Evolutionary conservation across 306 rosid genomes (phyloP).

Genomic region (Fragaria ananassa): DNA sequence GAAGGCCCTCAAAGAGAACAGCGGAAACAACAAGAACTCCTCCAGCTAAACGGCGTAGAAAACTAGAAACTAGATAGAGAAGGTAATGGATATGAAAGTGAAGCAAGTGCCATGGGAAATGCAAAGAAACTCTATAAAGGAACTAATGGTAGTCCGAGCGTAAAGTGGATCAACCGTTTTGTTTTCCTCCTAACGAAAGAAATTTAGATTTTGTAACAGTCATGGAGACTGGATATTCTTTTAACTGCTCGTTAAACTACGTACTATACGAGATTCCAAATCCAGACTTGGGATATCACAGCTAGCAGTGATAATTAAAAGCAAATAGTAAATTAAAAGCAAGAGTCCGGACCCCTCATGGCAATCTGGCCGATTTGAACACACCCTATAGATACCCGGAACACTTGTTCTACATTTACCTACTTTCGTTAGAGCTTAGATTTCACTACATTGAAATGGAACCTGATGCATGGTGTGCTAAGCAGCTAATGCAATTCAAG

Average conservation of each 20-base stretch:
- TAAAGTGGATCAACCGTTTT: neutral
- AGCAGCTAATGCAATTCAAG: neutral
- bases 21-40: neutral
- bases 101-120: constrained; percentile 10
- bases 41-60: constrained; percentile 29
- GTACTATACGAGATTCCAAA: neutral
- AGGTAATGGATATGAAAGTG: constrained; percentile 8
- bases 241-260: neutral
- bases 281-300: neutral
- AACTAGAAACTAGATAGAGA: constrained; percentile 8
- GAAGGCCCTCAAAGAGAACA: constrained; percentile 30
- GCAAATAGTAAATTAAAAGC: neutral
- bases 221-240: neutral
- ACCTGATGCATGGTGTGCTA: neutral
- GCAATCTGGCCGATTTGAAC: too few species aligned
- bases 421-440: neutral
- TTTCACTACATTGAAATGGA: neutral
- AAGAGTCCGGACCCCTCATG: neutral
- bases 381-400: too few species aligned
- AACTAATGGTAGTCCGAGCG: neutral
- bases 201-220: neutral
- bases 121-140: constrained; percentile 14
- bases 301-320: neutral
- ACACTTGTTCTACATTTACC: neutral
- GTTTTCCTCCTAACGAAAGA: neutral